phyloP scores from a whole-genome alignment of 2,329 filamentous ascomycete species.

The Diaporthe vaccinii region DNA sequence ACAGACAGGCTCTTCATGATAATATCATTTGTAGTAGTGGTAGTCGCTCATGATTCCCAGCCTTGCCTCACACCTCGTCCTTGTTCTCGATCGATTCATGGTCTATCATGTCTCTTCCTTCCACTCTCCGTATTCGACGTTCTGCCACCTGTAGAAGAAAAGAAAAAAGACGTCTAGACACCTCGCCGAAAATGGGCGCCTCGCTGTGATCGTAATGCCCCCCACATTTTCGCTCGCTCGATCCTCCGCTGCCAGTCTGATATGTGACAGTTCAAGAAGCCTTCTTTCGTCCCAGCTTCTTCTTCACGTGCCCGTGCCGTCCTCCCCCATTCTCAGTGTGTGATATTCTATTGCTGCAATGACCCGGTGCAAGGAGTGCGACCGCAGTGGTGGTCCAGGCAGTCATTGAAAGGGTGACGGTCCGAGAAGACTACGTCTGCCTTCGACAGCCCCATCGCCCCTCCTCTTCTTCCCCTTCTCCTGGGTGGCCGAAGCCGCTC shows the following conservation, averaged over 20 bases:
- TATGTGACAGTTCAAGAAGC: constrained; percentile 12
- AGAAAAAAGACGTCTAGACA: constrained; percentile 2
- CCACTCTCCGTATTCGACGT: constrained; percentile 24
- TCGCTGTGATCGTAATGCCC: constrained; percentile 32
- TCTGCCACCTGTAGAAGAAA: neutral
- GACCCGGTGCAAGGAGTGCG: neutral
- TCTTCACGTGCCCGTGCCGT: neutral
- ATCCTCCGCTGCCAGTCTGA: neutral
- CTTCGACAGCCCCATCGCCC: neutral
- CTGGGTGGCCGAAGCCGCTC: constrained; percentile 40
- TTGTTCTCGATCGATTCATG: neutral
- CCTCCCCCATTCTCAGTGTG: neutral
- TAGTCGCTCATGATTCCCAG: neutral
- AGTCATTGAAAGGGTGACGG: neutral
- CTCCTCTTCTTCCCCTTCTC: neutral
- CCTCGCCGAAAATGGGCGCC: constrained; percentile 27
- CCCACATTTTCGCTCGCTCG: neutral
- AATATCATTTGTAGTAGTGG: constrained; percentile 21
- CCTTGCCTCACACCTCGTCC: neutral
- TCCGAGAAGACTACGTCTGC: neutral
- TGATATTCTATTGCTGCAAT: neutral
- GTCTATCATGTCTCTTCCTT: constrained; percentile 8
- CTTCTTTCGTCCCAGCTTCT: neutral
- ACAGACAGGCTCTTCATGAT: neutral
- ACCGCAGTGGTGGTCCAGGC: neutral